Evolutionary conservation across 306 rosid species (phyloP), one percentile per base, ranked within the genome.

Genomic region (Prunus kanzakura): DNA sequence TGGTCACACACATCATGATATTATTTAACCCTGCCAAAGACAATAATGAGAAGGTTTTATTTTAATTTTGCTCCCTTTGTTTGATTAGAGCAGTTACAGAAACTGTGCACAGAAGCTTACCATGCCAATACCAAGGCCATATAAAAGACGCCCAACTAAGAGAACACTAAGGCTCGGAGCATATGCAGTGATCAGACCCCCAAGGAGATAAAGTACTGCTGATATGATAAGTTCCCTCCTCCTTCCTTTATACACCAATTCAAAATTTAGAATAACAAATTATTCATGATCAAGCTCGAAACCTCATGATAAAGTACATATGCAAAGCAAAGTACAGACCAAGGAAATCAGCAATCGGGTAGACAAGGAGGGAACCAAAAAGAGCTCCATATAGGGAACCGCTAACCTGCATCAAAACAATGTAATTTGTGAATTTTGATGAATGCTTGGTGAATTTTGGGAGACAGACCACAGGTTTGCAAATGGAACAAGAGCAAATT

Each of bases 371-470:
- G 69, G 97, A 92, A 82, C 97, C 97, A 64, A 90, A 76, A 84
- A 92, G 97, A 87, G 99, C 99, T 82, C 99, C 99, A 60, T 95
- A 92, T 4, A 92, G 84, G 71, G 98, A 95, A 65, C 97, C 97
- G 80, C 98, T 92, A 38, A 95, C 97, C 98, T 95, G 71, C 50
- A 76, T 51, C 43, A 19, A 68, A 22, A 18, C 62, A 73, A 50
- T 10, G n/a, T 20, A 47, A 67, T 22, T 41, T 22, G 32, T 9
- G 45, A 73, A 43, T 43, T 8, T 8, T 62, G 25, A 72, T 30
- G 16, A 19, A 27, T 23, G 20, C n/a, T 18, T 13, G 52, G 43
- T 16, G 56, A 20, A 18, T 60, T 65, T 49, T 47, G 32, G 64
- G 20, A 66, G 41, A 60, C 14, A 61, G 9, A 73, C 46, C 56